Evolutionary conservation across 805 yeast species (phyloP), one percentile per base, ranked within the genome.

Genomic region (Ogataea methylovora): DNA sequence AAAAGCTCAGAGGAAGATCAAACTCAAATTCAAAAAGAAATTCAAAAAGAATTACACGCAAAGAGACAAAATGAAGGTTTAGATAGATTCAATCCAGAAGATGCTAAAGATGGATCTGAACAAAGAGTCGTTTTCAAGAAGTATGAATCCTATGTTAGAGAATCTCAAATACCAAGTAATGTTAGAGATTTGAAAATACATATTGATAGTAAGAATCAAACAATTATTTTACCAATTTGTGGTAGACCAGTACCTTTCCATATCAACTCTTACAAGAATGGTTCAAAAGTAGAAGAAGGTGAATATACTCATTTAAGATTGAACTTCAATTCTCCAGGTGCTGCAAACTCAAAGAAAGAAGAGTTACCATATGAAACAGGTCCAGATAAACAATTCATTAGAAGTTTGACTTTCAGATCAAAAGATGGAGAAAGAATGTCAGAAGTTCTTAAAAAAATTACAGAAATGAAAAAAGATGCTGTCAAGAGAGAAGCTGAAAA

Each of bases 171-270:
- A 42, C 97, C 98, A 27, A 61, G 67, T 24, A 73, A 73, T 47
- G 94, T 87, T 14, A 76, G 79, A 49, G 96, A 88, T 54, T 67
- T 92, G 56, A 79, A 79, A 52, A 77, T 90, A 40, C 88, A 82
- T 54, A 87, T 92, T 38, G 98, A 90, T 56, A 69, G 76, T 55
- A 85, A 84, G 51, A 73, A 83, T 38, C 96, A 88, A 60, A 84
- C 97, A 2, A 82, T 90, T 36, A 75, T 90, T 40, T 64, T 90
- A 39, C 98, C 98, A 33, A 82, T 90, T 38, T 75, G 81, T 50
- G 98, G 98, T 42, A 73, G 97, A 51, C 97, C 97, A 1, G 97
- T 92, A 34, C 98, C 98, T 17, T 90, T 92, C 69, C 98, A 90
- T 57, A 87, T 90, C 52, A 86, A 86, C 56, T 69, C 97, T 4